Percentiles rank a stretch among this genome's conserved stretches.
These are phyloP conservation scores for Tulasnella sp. DNA, from an alignment of 768 basidiomycete genomes.

Conservation along the genomic window DNA sequence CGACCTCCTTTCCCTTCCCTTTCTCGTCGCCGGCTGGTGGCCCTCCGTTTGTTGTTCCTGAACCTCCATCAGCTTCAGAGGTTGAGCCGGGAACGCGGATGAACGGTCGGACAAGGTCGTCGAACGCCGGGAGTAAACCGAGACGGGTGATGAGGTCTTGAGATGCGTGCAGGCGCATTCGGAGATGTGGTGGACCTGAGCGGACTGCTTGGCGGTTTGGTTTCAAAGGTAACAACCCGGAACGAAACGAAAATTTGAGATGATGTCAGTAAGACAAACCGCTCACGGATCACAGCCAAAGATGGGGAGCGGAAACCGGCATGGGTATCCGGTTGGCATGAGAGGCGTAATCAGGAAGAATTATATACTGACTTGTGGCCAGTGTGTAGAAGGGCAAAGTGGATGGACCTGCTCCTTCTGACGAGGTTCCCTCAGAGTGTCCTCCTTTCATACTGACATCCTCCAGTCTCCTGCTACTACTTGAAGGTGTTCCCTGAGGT, in stretches of 20 bases:
- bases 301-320: neutral
- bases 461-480: neutral
- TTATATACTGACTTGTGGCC: neutral
- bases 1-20: slow-evolving; percentile 24
- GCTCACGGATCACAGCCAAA: neutral
- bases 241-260: slow-evolving; percentile 2
- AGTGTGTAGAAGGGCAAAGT: slow-evolving; percentile 9
- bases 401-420: slow-evolving; percentile 6
- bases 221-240: neutral
- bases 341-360: neutral
- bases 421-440: neutral
- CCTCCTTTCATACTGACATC: neutral
- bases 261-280: neutral
- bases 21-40: slow-evolving; percentile 12
- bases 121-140: slow-evolving; percentile 22
- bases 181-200: slow-evolving; percentile 21
- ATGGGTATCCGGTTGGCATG: neutral
- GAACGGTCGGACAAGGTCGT: slow-evolving; percentile 23
- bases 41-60: neutral
- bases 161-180: slow-evolving; percentile 18
- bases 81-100: slow-evolving; percentile 15
- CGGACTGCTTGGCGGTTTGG: neutral
- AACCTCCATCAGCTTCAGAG: neutral
- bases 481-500: neutral
- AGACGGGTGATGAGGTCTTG: slow-evolving; percentile 24